Evolutionary conservation across 306 rosid genomes (phyloP), one percentile per base, ranked within the genome.

Genomic region (Macrotyloma uniflorum): DNA sequence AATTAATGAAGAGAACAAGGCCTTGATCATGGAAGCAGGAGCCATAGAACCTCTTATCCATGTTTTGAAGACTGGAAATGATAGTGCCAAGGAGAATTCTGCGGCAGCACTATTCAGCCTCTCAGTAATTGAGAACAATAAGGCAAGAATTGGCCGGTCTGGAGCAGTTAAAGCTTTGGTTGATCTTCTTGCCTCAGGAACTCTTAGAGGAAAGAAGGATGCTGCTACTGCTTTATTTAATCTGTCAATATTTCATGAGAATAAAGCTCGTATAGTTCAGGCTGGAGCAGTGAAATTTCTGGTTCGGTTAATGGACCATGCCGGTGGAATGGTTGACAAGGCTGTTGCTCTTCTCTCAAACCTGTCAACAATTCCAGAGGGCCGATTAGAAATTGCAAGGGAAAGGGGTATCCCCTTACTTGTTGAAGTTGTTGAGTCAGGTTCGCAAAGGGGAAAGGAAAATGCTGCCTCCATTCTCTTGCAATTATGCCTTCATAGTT

Each of bases 81-180:
- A 91, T 53, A 81, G 90, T 38, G 98, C 98, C 64, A 96, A 89
- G 84, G 99, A 90, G 83, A 96, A 96, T 82, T 96, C 99, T 45
- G 99, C 99, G 0, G 99, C 97, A 42, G 55, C 98, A 59, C 80
- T 96, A 59, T 96, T 93, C 89, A 96, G 99, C 90, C 91, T 96
- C 57, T 91, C 99, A 72, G 90, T 90, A 46, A 75, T 90, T 28
- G 99, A 93, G 62, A 93, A 91, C 83, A 86, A 87, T 85, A 96
- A 96, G 87, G 98, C 74, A 1, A 93, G 80, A 85, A 96, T 96
- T 24, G 99, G 99, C 28, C 97, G 93, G 46, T 93, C 99, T 6
- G 94, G 94, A 68, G 99, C 97, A 30, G 89, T 93, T 55, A 96
- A 86, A 84, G 93, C 93, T 35, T 86, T 96, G 88, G 97, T 93